Evolutionary conservation across 345 rosid genomes (phyloP), one percentile per base, ranked within the genome.

Genomic region (Sonneratia alba): DNA sequence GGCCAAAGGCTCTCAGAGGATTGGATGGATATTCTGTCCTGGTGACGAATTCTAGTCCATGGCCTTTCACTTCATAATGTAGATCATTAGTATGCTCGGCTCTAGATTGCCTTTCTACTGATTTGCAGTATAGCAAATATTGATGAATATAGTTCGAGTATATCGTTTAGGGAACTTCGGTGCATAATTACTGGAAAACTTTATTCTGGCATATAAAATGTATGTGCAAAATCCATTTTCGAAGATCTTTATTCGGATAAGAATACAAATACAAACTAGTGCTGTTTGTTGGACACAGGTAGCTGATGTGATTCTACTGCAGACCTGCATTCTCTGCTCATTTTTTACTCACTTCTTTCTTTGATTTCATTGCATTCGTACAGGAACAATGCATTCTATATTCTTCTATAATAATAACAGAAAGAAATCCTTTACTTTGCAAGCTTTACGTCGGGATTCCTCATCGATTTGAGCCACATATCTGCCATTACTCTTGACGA

Each of bases 401-500:
- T 36, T 38, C 13, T 27, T 6, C 10, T n/a, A n/a, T 21, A 42
- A 43, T 5, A 27, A 61, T 0, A 7, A n/a, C 8, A 34, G 10
- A 36, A 57, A n/a, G 16, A 8, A 51, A 59, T n/a, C 42, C 61
- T 63, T 76, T 87, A 84, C 77, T 74, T 77, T 27, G 83, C 66
- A 61, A 89, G 74, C 78, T 84, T 91, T 14, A 91, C 85, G 71
- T 93, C 91, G 5, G 98, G 98, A 74, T 93, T 91, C 81, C 97
- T 88, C 79, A 88, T 87, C 18, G 95, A 75, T 82, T 83, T 91
- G 65, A 93, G 93, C 98, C 97, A 91, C 98, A 88, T 93, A 63
- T 87, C 96, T 7, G 98, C 97, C 97, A 90, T 86, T 70, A 90
- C 87, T 70, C 97, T 81, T 8, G 97, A 86, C 27, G 98, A 91